A percentile compares a stretch with the other conserved stretches of the same genome.
These are phyloP conservation scores for Globisporangium paddicum DNA, from an alignment of 352 stramenopile genomes.

Conservation along the genomic window DNA sequence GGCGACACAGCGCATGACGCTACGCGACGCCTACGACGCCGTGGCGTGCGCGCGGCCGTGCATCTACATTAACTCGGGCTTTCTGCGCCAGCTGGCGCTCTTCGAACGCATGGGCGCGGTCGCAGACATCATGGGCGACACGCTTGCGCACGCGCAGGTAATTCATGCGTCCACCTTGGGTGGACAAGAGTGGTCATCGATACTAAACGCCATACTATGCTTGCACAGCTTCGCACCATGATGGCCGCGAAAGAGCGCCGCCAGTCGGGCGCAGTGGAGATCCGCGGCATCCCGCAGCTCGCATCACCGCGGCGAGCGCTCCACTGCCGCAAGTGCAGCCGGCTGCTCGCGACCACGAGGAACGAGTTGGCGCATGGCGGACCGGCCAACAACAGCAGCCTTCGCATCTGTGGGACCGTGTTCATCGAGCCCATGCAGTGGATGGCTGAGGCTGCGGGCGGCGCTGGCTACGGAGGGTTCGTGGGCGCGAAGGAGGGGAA, in stretches of 20 bases:
- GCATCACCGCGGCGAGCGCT: constrained; percentile 16
- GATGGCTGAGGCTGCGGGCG: constrained; percentile 36
- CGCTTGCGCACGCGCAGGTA: constrained; percentile 53
- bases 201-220: background rate
- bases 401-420: constrained; percentile 16
- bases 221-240: constrained; percentile 38
- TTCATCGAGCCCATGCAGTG: constrained; percentile 68
- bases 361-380: constrained; percentile 34
- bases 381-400: background rate
- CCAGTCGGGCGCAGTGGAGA: constrained; percentile 17
- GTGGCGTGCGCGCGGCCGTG: constrained; percentile 61
- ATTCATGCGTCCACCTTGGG: background rate
- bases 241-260: constrained; percentile 31
- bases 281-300: constrained; percentile 25
- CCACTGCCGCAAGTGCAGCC: constrained; percentile 60
- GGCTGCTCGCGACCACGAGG: constrained; percentile 34
- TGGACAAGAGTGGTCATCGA: background rate
- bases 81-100: constrained; percentile 63
- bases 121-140: constrained; percentile 29
- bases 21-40: constrained; percentile 46
- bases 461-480: constrained; percentile 16
- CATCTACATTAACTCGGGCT: constrained; percentile 76
- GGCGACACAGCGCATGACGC: constrained; percentile 26
- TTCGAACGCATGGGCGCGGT: constrained; percentile 59
- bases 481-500: constrained; percentile 46